These are phyloP conservation scores for Acanthamoeba rhysodes DNA, from an alignment of 208 protist species.

Conservation along the genomic window DNA sequence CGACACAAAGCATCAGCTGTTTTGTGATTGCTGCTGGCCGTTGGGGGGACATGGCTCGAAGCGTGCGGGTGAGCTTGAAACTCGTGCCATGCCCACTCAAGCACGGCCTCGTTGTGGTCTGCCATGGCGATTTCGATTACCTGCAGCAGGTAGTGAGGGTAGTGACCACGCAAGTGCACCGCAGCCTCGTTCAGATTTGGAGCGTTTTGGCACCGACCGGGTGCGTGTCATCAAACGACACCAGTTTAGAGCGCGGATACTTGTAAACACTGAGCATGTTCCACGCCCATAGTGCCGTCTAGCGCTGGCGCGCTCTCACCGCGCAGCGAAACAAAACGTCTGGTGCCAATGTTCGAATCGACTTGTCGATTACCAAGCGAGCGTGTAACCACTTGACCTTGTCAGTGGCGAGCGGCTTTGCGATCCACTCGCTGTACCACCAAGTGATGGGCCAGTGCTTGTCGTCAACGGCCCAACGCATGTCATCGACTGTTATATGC, in stretches of 20 bases:
- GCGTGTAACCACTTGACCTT: conserved; percentile 25
- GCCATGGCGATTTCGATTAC: neutral
- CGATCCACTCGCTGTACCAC: neutral
- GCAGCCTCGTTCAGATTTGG: neutral
- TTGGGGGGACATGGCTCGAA: neutral
- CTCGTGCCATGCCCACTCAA: neutral
- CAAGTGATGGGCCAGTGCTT: neutral
- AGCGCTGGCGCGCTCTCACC: neutral
- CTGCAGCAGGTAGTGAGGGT: neutral
- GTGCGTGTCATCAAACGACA: neutral
- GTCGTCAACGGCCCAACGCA: neutral
- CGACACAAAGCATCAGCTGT: neutral
- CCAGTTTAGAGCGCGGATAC: neutral
- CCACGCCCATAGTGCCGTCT: conserved; percentile 24
- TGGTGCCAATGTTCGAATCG: neutral
- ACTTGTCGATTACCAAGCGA: neutral
- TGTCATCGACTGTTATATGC: neutral
- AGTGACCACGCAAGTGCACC: neutral
- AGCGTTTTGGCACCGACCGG: neutral
- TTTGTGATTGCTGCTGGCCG: neutral
- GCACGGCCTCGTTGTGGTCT: neutral
- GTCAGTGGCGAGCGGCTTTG: neutral
- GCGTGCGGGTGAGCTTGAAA: neutral
- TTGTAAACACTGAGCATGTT: conserved; percentile 7
- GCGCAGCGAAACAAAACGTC: neutral